Percentiles rank a stretch among this genome's conserved stretches.
Conservation (phyloP, 352 stramenopile species). For the Phytophthora macrochlamydospora region DNA sequence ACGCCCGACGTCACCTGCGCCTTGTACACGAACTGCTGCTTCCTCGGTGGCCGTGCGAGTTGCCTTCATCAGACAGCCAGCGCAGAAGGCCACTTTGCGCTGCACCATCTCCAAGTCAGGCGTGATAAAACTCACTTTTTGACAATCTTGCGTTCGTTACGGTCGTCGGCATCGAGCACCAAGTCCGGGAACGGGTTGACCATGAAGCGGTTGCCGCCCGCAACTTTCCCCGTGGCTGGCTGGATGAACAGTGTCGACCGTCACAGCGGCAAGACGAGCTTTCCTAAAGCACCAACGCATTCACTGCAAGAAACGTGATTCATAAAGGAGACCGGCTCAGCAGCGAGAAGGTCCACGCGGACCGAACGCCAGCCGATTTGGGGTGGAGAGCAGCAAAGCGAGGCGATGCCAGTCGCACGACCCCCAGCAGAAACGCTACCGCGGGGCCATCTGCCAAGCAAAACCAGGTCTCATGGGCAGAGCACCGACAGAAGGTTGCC, state of each 20-base stretch:
- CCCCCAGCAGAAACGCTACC: not conserved
- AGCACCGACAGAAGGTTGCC: not conserved
- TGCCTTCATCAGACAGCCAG: slow-evolving; percentile 8
- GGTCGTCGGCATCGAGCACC: slow-evolving; percentile 1
- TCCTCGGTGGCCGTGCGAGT: too few relatives aligned
- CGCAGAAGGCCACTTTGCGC: slow-evolving; percentile 34
- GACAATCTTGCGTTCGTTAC: slow-evolving; percentile 20
- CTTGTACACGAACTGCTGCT: too few relatives aligned
- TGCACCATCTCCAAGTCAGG: slow-evolving; percentile 17
- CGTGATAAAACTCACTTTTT: slow-evolving; percentile 29
- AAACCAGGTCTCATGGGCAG: not conserved
- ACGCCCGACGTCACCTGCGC: too few relatives aligned
- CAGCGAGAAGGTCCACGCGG: not conserved
- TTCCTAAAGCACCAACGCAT: not conserved
- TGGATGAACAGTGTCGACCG: too few relatives aligned
- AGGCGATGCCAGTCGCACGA: not conserved
- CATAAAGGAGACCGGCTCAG: not conserved
- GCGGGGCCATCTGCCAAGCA: not conserved
- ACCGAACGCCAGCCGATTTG: not conserved
- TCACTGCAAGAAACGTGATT: too few relatives aligned
- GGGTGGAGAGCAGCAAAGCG: not conserved
- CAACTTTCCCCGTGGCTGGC: too few relatives aligned
- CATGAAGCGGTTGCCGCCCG: not conserved
- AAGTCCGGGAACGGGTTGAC: not conserved
- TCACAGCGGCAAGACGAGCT: not conserved